Evolutionary conservation across 805 yeast species (phyloP).

Genomic region (Torulaspora microellipsoides): DNA sequence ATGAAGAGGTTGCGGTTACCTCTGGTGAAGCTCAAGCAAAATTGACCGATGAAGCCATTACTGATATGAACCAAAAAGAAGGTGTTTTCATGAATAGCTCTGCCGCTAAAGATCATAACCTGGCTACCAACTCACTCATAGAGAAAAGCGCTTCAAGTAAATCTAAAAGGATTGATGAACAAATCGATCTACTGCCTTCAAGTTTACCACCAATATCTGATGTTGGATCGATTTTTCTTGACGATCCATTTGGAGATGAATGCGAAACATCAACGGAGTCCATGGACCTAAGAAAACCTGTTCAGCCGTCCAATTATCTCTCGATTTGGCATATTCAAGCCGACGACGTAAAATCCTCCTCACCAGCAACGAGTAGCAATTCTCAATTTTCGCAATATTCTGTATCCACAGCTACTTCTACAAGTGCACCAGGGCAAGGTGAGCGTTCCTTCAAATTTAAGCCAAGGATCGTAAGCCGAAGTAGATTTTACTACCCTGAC

Average conservation of each 20-base stretch:
- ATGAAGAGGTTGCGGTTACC: background rate
- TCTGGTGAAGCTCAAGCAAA: background rate
- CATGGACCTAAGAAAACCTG: slow-evolving; percentile 15
- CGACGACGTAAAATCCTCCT: slow-evolving; percentile 10
- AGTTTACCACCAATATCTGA: slow-evolving; percentile 15
- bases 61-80: too few species aligned
- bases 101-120: too few species aligned
- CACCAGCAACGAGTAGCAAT: slow-evolving; percentile 25
- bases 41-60: too few species aligned
- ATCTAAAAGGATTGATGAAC: background rate
- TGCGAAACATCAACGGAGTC: slow-evolving; percentile 26
- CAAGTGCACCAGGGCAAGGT: slow-evolving; percentile 4
- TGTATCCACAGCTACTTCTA: slow-evolving; percentile 15
- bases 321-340: slow-evolving; percentile 34
- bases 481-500: slow-evolving; percentile 14
- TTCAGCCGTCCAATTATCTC: slow-evolving; percentile 23
- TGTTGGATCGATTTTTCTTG: slow-evolving; percentile 22
- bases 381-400: slow-evolving; percentile 27
- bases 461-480: slow-evolving; percentile 25
- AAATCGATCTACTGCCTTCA: background rate
- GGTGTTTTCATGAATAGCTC: too few species aligned
- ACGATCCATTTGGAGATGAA: slow-evolving; percentile 25
- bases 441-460: slow-evolving; percentile 23
- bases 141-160: background rate
- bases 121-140: too few species aligned